Evolutionary conservation across 331 rosid species (phyloP).

Genomic region (Pyracantha coccinea): DNA sequence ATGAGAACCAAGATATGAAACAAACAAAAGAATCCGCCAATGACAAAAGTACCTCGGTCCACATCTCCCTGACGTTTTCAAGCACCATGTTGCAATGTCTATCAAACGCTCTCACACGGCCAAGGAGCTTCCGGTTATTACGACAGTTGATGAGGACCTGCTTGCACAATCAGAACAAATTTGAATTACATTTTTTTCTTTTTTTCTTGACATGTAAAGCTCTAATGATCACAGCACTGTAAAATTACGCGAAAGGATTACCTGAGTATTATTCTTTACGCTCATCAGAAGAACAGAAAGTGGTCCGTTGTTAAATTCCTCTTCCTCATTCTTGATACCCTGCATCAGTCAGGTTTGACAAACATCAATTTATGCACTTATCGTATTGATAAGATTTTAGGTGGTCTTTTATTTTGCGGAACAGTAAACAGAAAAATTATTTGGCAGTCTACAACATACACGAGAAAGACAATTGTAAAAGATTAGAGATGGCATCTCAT

Average conservation of each 20-base stretch:
- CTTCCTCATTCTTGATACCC: constrained; percentile 69
- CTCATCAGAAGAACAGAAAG: constrained; percentile 94
- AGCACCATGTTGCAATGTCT: constrained; percentile 96
- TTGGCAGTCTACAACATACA: background rate
- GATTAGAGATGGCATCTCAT: background rate
- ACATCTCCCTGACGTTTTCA: constrained; percentile 89
- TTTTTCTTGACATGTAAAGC: background rate
- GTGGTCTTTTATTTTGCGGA: background rate
- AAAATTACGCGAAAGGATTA: constrained; percentile 1
- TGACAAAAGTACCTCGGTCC: constrained; percentile 73
- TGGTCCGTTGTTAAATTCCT: constrained; percentile 88
- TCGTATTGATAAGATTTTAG: background rate
- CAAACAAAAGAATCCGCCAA: background rate
- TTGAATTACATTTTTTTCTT: background rate
- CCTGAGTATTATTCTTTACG: constrained; percentile 89
- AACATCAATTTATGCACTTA: background rate
- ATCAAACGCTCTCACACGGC: constrained; percentile 89
- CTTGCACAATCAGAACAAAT: background rate
- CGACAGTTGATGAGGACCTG: constrained; percentile 87
- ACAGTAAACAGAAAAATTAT: background rate
- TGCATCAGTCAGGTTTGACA: constrained; percentile 8
- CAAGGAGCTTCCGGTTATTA: constrained; percentile 79
- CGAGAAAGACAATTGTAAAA: background rate
- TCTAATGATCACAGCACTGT: background rate
- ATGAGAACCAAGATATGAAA: background rate